Percentiles rank a stretch among this genome's conserved stretches.
These are phyloP conservation scores for Kodamaea leandrae DNA, from an alignment of 805 yeast genomes.

Conservation along the genomic window DNA sequence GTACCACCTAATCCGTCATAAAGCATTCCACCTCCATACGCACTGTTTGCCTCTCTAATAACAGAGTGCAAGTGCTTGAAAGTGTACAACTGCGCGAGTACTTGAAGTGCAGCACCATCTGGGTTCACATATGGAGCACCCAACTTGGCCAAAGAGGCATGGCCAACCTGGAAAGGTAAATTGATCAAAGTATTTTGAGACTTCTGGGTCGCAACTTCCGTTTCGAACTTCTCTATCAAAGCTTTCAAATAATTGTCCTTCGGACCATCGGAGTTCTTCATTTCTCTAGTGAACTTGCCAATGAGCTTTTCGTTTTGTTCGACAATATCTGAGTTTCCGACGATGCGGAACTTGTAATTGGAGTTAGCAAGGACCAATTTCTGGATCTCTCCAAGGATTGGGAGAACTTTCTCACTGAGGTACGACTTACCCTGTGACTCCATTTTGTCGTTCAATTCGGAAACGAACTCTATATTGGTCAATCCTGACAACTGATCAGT, in stretches of 20 bases:
- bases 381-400: slow-evolving; percentile 56
- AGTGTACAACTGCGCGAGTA: slow-evolving; percentile 75
- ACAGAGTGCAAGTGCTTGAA: slow-evolving; percentile 85
- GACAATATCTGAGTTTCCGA: slow-evolving; percentile 51
- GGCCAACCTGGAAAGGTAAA: slow-evolving; percentile 87
- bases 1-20: slow-evolving; percentile 80
- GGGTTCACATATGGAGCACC: slow-evolving; percentile 66
- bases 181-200: slow-evolving; percentile 46
- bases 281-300: slow-evolving; percentile 24
- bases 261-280: neutral
- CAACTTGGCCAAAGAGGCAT: slow-evolving; percentile 62
- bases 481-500: slow-evolving; percentile 71
- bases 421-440: slow-evolving; percentile 37
- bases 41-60: slow-evolving; percentile 94
- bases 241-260: slow-evolving; percentile 9
- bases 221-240: slow-evolving; percentile 17
- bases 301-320: slow-evolving; percentile 35
- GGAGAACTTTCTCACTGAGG: slow-evolving; percentile 52
- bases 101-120: slow-evolving; percentile 85
- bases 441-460: slow-evolving; percentile 52
- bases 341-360: slow-evolving; percentile 52
- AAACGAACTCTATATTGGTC: slow-evolving; percentile 68
- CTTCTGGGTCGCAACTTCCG: slow-evolving; percentile 13
- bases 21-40: slow-evolving; percentile 93
- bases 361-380: slow-evolving; percentile 39